These are phyloP conservation scores for Opeltia flavorubescens DNA, from an alignment of 495 filamentous ascomycete genomes.

Conservation along the genomic window DNA sequence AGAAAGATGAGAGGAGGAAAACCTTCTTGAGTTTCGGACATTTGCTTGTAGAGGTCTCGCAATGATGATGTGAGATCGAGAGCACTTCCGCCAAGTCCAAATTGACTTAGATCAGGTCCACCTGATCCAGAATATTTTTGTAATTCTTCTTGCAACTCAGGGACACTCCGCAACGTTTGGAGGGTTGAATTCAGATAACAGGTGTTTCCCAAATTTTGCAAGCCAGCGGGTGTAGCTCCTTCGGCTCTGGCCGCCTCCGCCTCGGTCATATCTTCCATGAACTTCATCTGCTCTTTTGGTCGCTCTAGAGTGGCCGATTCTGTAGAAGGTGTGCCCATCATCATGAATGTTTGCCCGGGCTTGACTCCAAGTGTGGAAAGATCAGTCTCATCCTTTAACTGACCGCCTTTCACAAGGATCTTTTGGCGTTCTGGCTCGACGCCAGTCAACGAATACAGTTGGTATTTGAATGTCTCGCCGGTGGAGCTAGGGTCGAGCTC, in stretches of 20 bases:
- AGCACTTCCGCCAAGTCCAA: constrained; percentile 46
- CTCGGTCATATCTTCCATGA: constrained; percentile 95
- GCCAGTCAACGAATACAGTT: constrained; percentile 86
- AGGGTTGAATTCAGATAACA: constrained; percentile 97
- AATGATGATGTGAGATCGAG: constrained; percentile 69
- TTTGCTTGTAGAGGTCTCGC: constrained; percentile 79
- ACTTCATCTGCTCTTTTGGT: constrained; percentile 73
- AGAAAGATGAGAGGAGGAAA: constrained; percentile 79
- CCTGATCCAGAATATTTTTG: constrained; percentile 41
- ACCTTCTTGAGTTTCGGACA: constrained; percentile 82
- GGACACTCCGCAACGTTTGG: constrained; percentile 75
- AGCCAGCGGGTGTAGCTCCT: constrained; percentile 74
- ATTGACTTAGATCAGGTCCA: constrained; percentile 37
- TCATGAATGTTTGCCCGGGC: constrained; percentile 78
- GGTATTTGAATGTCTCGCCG: constrained; percentile 88
- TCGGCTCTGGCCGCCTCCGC: constrained; percentile 72
- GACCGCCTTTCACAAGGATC: constrained; percentile 82
- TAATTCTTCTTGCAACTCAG: constrained; percentile 78
- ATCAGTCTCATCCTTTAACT: constrained; percentile 88
- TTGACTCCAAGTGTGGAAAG: constrained; percentile 74
- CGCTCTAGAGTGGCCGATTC: constrained; percentile 45
- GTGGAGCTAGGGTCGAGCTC: constrained; percentile 73
- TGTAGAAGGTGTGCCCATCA: constrained; percentile 82
- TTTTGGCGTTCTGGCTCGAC: constrained; percentile 96
- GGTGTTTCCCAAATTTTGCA: constrained; percentile 91